Base-by-base conservation (phyloP, 768 basidiomycete genomes). In the Strobilomyces dryophilus region DNA sequence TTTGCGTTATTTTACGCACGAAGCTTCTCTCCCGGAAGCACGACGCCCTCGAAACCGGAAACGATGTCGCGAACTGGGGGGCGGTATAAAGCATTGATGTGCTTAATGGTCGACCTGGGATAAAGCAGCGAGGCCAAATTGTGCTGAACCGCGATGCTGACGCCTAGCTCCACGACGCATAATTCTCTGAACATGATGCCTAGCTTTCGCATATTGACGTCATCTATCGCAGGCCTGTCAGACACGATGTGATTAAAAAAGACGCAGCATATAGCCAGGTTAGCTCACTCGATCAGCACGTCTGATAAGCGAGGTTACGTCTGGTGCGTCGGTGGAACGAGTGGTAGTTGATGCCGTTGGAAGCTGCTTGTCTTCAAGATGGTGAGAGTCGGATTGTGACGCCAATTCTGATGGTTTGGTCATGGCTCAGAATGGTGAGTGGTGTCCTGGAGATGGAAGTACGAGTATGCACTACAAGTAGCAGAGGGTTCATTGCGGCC, bases 21-120 rank as follows among this genome's bases (percentile, higher is more conserved):
- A 32, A 88, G 75, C 89, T 91, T 89, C 70, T 90, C 86, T 14
- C 86, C 85, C 0, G 85, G 79, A 5, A 79, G 75, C 12, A 89
- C 74, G 2, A 81, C 73, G 8, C 86, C 87, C 37, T 85, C 81
- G 54, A 89, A 83, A 14, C 74, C 77, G 18, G 75, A 73, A 34
- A 91, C 69, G 45, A 89, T 87, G 53, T 77, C 79, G 12, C 82
- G 77, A 7, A 85, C 67, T 4, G 82, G 79, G 3, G 89, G 88
- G 47, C 86, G 83, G 24, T 80, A 74, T 7, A 74, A 52, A 4
- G 71, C 71, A 24, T 75, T 74, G 4, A 82, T 61, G 17, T 68
- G 65, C 31, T 65, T 65, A 24, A 73, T 35, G 18, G 80, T 58
- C 8, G 75, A 64, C 32, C 65, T 51, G 1, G 76, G 78, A 54